phyloP scores from a whole-genome alignment of 2,329 filamentous ascomycete species.

The Boeremia lycopersici region DNA sequence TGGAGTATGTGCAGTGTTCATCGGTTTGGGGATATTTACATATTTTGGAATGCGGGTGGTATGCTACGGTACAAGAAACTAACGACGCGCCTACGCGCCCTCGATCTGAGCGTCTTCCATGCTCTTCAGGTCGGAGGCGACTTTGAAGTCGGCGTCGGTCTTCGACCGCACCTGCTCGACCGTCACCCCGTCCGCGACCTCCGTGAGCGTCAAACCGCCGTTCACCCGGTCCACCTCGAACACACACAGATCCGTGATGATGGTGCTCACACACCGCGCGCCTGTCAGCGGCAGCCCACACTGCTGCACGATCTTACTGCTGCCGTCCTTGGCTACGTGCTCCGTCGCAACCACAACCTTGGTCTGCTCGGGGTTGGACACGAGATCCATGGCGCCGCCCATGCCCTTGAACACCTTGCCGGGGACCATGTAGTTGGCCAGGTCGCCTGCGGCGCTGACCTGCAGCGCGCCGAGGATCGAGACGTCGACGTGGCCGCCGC shows the following conservation, averaged over 20 bases:
- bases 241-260: constrained; percentile 49
- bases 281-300: constrained; percentile 48
- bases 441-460: constrained; percentile 76
- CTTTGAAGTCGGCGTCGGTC: constrained; percentile 82
- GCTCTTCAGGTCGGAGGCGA: constrained; percentile 77
- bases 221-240: constrained; percentile 71
- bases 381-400: constrained; percentile 89
- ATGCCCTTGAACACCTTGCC: constrained; percentile 89
- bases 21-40: background rate
- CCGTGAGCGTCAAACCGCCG: constrained; percentile 74
- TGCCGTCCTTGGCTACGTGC: constrained; percentile 91
- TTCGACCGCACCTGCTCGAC: constrained; percentile 86
- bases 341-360: constrained; percentile 95
- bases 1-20: no score
- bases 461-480: constrained; percentile 92
- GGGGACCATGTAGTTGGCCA: constrained; percentile 92
- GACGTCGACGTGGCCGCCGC: constrained; percentile 81
- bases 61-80: background rate
- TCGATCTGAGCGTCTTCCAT: constrained; percentile 58
- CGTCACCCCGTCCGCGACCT: constrained; percentile 83
- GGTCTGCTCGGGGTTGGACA: constrained; percentile 79
- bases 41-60: background rate
- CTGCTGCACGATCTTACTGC: constrained; percentile 84
- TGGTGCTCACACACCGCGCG: constrained; percentile 44
- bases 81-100: background rate